These are phyloP conservation scores for Stellera chamaejasme DNA, from an alignment of 345 rosid species.

Conservation along the genomic window DNA sequence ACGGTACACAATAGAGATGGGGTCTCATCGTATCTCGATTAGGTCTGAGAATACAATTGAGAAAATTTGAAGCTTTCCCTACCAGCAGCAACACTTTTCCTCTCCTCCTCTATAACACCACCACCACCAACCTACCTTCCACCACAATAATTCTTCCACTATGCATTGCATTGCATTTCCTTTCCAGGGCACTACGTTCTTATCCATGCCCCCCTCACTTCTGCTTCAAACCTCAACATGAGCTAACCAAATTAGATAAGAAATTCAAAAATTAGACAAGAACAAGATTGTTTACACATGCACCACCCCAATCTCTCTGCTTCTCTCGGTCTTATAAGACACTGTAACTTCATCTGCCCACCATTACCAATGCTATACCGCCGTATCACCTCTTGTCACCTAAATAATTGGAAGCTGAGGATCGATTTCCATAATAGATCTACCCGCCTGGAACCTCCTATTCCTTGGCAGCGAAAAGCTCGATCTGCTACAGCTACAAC, in stretches of 20 bases:
- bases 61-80: constrained; percentile 22
- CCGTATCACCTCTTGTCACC: constrained; percentile 15
- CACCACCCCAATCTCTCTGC: constrained; percentile 20
- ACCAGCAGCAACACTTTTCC: background rate
- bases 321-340: constrained; percentile 1
- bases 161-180: constrained; percentile 21
- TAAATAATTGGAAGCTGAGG: background rate
- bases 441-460: background rate
- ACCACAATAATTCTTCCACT: constrained; percentile 8
- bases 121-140: constrained; percentile 26
- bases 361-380: constrained; percentile 23
- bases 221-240: background rate
- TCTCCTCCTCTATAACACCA: constrained; percentile 13
- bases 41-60: constrained; percentile 11
- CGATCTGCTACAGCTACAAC: constrained; percentile 11
- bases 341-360: constrained; percentile 15
- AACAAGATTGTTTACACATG: constrained; percentile 17
- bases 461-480: constrained; percentile 13
- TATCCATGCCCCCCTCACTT: constrained; percentile 17
- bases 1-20: too few relatives aligned
- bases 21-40: constrained; percentile 2
- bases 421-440: constrained; percentile 3
- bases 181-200: constrained; percentile 27
- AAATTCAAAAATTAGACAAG: constrained; percentile 14
- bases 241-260: background rate